phyloP scores from a whole-genome alignment of 805 yeast species.

The Yarrowia sp. region DNA sequence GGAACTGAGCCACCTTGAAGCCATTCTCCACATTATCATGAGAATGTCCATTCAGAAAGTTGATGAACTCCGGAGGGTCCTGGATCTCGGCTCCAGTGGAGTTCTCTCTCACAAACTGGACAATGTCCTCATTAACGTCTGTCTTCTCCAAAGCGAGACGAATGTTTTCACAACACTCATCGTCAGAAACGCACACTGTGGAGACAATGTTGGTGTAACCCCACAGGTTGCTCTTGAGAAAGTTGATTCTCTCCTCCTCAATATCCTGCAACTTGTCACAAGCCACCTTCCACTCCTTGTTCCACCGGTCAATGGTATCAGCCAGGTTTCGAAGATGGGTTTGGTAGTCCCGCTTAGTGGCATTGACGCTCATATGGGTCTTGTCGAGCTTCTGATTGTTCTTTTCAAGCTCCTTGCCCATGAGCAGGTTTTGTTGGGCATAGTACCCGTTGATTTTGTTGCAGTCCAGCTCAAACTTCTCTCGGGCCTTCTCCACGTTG shows the following conservation, averaged over 20 bases:
- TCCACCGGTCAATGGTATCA: conserved; percentile 60
- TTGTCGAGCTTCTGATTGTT: conserved; percentile 54
- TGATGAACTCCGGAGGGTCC: conserved; percentile 60
- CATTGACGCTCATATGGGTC: conserved; percentile 44
- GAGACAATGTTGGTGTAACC: conserved; percentile 72
- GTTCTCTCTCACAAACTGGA: conserved; percentile 48
- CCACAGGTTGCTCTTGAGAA: conserved; percentile 70
- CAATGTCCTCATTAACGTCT: conserved; percentile 57
- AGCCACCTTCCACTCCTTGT: conserved; percentile 65
- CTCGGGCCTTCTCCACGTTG: conserved; percentile 39
- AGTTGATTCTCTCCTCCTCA: conserved; percentile 70
- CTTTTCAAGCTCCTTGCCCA: conserved; percentile 69
- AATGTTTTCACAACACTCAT: conserved; percentile 68
- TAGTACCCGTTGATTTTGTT: conserved; percentile 54
- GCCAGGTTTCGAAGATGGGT: conserved; percentile 50
- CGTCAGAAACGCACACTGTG: conserved; percentile 72
- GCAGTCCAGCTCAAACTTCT: conserved; percentile 56
- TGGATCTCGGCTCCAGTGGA: conserved; percentile 65
- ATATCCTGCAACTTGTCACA: conserved; percentile 61
- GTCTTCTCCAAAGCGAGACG: conserved; percentile 66
- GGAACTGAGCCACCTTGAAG: conserved; percentile 40
- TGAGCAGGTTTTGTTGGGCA: conserved; percentile 62
- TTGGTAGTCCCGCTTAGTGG: conserved; percentile 55
- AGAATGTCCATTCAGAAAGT: conserved; percentile 48
- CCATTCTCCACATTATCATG: conserved; percentile 34